Conservation (phyloP, 495 filamentous ascomycete genomes). For the Thermothielavioides terrestris region DNA sequence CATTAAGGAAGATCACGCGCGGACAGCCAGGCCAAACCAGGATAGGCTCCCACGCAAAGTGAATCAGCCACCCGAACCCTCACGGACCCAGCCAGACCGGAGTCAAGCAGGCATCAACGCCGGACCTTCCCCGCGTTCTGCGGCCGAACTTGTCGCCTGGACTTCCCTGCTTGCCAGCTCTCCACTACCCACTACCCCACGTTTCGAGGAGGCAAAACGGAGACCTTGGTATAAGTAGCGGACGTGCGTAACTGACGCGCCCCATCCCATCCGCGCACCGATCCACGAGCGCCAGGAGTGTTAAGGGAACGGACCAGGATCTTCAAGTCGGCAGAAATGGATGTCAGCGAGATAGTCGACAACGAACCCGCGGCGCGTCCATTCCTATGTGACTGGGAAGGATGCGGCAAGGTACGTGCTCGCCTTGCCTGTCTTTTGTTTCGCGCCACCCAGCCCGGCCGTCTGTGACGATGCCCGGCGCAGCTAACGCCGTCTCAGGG, state of each 20-base stretch:
- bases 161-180: constrained; percentile 5
- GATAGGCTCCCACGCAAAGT: constrained; percentile 28
- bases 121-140: neutral
- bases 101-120: constrained; percentile 15
- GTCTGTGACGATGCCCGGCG: neutral
- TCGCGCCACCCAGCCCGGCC: neutral
- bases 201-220: constrained; percentile 12
- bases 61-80: constrained; percentile 20
- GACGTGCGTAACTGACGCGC: constrained; percentile 22
- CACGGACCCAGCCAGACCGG: constrained; percentile 9
- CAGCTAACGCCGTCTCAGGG: constrained; percentile 45
- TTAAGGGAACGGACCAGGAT: constrained; percentile 13
- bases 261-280: constrained; percentile 17
- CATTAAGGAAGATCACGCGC: constrained; percentile 36
- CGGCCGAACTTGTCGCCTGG: neutral
- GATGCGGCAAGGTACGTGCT: constrained; percentile 43
- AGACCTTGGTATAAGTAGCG: constrained; percentile 28
- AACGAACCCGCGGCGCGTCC: constrained; percentile 42
- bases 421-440: neutral
- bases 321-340: constrained; percentile 32
- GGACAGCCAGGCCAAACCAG: constrained; percentile 28
- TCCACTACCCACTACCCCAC: constrained; percentile 25
- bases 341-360: constrained; percentile 47
- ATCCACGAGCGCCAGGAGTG: constrained; percentile 6
- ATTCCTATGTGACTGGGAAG: constrained; percentile 46